These are phyloP conservation scores for Apiotrichum sp. DNA, from an alignment of 1,284 basidiomycete genomes.

Conservation along the genomic window DNA sequence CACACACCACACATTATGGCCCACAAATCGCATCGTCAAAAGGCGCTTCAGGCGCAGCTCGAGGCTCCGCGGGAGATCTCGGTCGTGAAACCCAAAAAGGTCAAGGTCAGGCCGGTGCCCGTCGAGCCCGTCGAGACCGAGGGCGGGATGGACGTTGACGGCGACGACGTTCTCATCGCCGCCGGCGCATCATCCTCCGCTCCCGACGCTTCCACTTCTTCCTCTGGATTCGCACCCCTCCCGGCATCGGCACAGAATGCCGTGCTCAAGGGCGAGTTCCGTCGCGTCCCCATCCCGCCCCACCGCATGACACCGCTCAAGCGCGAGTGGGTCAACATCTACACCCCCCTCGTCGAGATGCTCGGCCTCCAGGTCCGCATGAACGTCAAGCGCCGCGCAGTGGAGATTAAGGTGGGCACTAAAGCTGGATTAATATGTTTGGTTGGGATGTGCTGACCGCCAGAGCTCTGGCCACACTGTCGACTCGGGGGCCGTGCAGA, in stretches of 20 bases:
- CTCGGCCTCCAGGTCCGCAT: conserved; percentile 90
- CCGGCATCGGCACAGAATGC: conserved; percentile 24
- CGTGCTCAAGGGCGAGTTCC: conserved; percentile 63
- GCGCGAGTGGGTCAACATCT: conserved; percentile 95
- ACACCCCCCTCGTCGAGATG: conserved; percentile 92
- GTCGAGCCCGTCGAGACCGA: conserved; percentile 9
- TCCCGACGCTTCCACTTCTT: conserved; percentile 12
- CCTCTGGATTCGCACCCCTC: conserved; percentile 41
- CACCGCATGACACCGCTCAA: conserved; percentile 97
- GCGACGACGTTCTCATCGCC: conserved; percentile 27
- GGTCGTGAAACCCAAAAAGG: conserved; percentile 28
- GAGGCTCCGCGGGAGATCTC: conserved; percentile 42
- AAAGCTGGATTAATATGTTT: no score
- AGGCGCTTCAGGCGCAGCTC: conserved; percentile 45
- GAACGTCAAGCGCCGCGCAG: conserved; percentile 81
- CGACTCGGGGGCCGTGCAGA: conserved; percentile 84
- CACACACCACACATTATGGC: conserved; percentile 25
- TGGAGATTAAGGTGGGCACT: conserved; percentile 77
- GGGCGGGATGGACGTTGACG: conserved; percentile 27
- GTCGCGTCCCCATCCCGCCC: conserved; percentile 83
- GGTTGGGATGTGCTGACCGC: background rate
- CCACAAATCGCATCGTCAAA: conserved; percentile 47
- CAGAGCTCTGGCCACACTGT: conserved; percentile 93
- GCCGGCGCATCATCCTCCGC: conserved; percentile 5
- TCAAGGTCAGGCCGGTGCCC: conserved; percentile 9